phyloP scores from a whole-genome alignment of 139 green algal genomes.

The Chlorella sp. region DNA sequence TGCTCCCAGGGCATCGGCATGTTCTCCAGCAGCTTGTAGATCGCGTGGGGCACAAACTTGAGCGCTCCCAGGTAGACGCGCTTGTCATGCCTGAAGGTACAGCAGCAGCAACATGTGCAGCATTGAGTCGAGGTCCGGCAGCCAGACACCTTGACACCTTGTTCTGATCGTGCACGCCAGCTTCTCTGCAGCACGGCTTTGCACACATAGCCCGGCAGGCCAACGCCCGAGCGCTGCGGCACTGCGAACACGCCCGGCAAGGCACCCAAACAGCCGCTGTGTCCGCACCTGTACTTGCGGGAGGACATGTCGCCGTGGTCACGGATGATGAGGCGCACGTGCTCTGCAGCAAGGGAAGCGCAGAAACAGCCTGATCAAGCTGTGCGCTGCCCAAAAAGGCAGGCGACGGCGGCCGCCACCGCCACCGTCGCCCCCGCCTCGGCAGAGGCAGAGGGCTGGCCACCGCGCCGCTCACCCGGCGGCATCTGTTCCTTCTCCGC shows the following conservation, averaged over 20 bases:
- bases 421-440: too few species aligned
- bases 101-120: background rate
- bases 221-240: too few species aligned
- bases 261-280: background rate
- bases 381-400: too few species aligned
- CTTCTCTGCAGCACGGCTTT: too few species aligned
- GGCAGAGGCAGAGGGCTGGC: too few species aligned
- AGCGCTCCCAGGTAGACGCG: constrained; percentile 98
- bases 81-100: constrained; percentile 87
- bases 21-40: constrained; percentile 99
- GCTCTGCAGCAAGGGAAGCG: constrained; percentile 64
- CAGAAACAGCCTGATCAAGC: too few species aligned
- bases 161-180: too few species aligned
- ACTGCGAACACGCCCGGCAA: too few species aligned
- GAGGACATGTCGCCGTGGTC: constrained; percentile 99
- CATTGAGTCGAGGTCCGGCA: too few species aligned
- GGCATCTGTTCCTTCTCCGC: constrained; percentile 98
- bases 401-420: too few species aligned
- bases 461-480: constrained; percentile 43
- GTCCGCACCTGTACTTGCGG: constrained; percentile 83
- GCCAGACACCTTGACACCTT: too few species aligned
- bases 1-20: constrained; percentile 99
- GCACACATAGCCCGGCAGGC: background rate
- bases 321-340: constrained; percentile 97
- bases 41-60: constrained; percentile 99